Percentiles rank a stretch among this genome's conserved stretches.
Evolutionary conservation across 1,284 basidiomycete genomes (phyloP).

Genomic region (Macrocystidia cucumis): DNA sequence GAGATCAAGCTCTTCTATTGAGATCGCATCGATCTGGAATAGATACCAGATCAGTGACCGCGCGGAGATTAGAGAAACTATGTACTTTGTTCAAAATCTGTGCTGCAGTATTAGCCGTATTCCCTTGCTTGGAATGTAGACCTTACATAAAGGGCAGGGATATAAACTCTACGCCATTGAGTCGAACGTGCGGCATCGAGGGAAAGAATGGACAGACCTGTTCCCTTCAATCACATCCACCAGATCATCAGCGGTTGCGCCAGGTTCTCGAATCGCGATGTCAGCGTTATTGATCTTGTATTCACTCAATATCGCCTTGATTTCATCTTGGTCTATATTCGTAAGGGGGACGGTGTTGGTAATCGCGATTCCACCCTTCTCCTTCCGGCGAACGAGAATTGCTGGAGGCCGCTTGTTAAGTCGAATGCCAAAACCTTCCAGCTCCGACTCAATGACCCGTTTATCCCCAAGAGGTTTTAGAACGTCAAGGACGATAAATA

Average conservation of each 20-base stretch:
- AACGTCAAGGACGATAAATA: conserved; percentile 98
- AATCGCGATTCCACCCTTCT: conserved; percentile 91
- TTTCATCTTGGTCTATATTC: conserved; percentile 92
- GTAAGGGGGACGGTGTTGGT: conserved; percentile 97
- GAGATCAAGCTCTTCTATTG: conserved; percentile 96
- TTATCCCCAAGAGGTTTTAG: conserved; percentile 96
- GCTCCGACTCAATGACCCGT: conserved; percentile 82
- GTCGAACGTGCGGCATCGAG: not conserved
- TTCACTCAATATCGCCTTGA: conserved; percentile 93
- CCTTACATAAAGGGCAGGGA: conserved; percentile 84
- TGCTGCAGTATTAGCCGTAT: conserved; percentile 3
- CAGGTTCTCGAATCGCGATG: conserved; percentile 88
- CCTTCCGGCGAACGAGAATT: conserved; percentile 86
- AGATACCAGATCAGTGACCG: conserved; percentile 16
- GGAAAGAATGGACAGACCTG: conserved; percentile 37
- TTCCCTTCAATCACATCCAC: conserved; percentile 96
- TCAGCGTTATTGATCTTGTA: conserved; percentile 90
- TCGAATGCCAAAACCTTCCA: conserved; percentile 96
- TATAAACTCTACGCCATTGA: conserved; percentile 69
- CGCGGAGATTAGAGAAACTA: not conserved
- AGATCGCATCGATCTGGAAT: conserved; percentile 90
- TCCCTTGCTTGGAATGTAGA: too few species aligned
- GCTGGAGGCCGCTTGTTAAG: conserved; percentile 94
- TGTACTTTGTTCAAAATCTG: conserved; percentile 73
- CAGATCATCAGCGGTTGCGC: conserved; percentile 95